A percentile compares a stretch with the other conserved stretches of the same genome.
phyloP scores from a whole-genome alignment of 2,329 filamentous ascomycete genomes.

The Diplodia scrobiculata region DNA sequence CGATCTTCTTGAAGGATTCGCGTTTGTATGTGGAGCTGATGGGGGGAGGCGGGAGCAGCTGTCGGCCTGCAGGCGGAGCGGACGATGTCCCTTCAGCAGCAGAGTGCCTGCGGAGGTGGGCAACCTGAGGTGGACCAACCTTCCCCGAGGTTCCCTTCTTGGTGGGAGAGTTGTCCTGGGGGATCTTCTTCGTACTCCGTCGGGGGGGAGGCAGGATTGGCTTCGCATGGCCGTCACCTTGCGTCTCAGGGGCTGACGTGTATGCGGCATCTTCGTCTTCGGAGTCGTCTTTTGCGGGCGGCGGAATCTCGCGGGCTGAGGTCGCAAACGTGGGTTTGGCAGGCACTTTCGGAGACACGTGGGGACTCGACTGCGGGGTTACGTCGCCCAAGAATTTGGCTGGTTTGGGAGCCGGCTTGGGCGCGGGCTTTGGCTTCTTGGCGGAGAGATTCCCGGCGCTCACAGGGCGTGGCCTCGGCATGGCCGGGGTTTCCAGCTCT shows the following conservation, averaged over 20 bases:
- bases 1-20: slow-evolving; percentile 43
- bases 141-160: background rate
- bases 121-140: background rate
- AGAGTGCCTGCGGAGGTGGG: slow-evolving; percentile 33
- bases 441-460: slow-evolving; percentile 21
- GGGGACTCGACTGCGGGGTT: background rate
- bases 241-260: slow-evolving; percentile 42
- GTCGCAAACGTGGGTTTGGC: slow-evolving; percentile 3
- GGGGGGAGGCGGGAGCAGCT: slow-evolving; percentile 33
- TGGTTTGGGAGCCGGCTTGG: slow-evolving; percentile 36
- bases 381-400: slow-evolving; percentile 31
- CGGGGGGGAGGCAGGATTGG: slow-evolving; percentile 44
- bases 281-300: background rate
- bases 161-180: background rate
- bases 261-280: slow-evolving; percentile 34
- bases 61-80: slow-evolving; percentile 32
- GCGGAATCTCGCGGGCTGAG: background rate
- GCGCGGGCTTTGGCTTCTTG: slow-evolving; percentile 38
- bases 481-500: background rate
- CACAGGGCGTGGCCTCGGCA: slow-evolving; percentile 27
- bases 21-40: slow-evolving; percentile 47
- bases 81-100: slow-evolving; percentile 34
- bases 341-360: slow-evolving; percentile 12
- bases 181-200: slow-evolving; percentile 39
- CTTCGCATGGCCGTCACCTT: slow-evolving; percentile 39